Evolutionary conservation across 495 filamentous ascomycete species (phyloP), one percentile per base, ranked within the genome.

Genomic region (Penicillium goetzii): DNA sequence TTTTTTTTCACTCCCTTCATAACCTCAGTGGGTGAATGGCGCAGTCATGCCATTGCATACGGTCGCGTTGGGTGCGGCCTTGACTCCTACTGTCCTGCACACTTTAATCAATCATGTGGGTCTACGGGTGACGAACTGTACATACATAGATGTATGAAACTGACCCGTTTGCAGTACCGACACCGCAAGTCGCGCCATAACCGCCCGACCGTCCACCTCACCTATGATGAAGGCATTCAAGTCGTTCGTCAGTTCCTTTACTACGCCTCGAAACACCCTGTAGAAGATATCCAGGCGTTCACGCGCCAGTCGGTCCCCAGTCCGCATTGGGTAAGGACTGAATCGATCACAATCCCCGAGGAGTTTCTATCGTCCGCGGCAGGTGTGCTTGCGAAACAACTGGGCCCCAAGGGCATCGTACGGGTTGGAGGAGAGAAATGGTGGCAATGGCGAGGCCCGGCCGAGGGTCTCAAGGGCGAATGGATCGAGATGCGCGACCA

Each of bases 401-500:
- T 97, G 28, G 94, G 94, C 0, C 84, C 83, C 4, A 83, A 88
- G 17, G 93, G 91, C 0, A 81, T 97, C 23, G 76, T 82, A 25
- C 83, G 84, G 43, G 84, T 97, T 2, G 94, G 94, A 21, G 94
- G 94, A 0, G 82, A 84, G 74, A 85, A 85, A 43, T 98, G 94
- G 94, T 98, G 94, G 94, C 91, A 92, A 78, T 98, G 94, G 94
- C 87, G 94, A 58, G 77, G 80, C 17, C 81, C 83, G 0, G 77
- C 83, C 17, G 81, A 78, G 33, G 83, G 85, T 0, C 74, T 96
- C 55, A 87, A 86, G 70, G 92, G 90, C 2, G 95, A 98, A 72
- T 97, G 92, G 94, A 89, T 98, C 64, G 95, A 97, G 81, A 97
- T 97, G 93, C 86, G 86, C 59, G 82, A 84, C 58, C 90, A 97